phyloP scores from a whole-genome alignment of 192 early-diverging fungal species.

The Thamnidium elegans region DNA sequence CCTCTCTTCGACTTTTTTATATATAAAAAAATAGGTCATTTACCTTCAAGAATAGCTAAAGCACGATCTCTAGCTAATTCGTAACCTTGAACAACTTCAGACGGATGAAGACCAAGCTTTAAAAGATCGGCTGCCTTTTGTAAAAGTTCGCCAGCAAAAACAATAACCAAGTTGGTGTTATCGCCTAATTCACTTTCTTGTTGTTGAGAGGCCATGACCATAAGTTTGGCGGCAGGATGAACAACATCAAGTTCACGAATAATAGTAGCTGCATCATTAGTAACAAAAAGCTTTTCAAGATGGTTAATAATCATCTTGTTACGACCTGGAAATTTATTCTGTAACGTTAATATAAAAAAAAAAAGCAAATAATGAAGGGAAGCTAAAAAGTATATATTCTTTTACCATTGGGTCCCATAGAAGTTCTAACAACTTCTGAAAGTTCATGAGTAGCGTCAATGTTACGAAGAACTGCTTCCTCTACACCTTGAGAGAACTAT shows the following conservation, averaged over 20 bases:
- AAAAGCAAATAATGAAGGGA: neutral
- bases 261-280: constrained; percentile 98
- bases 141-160: constrained; percentile 92
- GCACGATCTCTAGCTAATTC: constrained; percentile 84
- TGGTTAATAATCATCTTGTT: constrained; percentile 99
- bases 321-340: constrained; percentile 54
- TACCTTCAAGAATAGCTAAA: constrained; percentile 78
- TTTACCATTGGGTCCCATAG: constrained; percentile 92
- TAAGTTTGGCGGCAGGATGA: constrained; percentile 93
- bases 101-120: constrained; percentile 92
- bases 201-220: constrained; percentile 96
- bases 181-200: constrained; percentile 98
- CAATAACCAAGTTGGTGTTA: constrained; percentile 92
- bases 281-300: constrained; percentile 96
- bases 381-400: constrained; percentile 1
- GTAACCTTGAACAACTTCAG: constrained; percentile 94
- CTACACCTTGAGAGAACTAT: constrained; percentile 90
- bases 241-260: constrained; percentile 96
- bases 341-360: neutral
- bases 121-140: constrained; percentile 91
- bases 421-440: constrained; percentile 90
- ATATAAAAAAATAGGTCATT: neutral
- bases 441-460: constrained; percentile 94
- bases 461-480: constrained; percentile 93
- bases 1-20: neutral